Evolutionary conservation across 78 protist species (phyloP).

Genomic region (Dictyostelium citrinum): DNA sequence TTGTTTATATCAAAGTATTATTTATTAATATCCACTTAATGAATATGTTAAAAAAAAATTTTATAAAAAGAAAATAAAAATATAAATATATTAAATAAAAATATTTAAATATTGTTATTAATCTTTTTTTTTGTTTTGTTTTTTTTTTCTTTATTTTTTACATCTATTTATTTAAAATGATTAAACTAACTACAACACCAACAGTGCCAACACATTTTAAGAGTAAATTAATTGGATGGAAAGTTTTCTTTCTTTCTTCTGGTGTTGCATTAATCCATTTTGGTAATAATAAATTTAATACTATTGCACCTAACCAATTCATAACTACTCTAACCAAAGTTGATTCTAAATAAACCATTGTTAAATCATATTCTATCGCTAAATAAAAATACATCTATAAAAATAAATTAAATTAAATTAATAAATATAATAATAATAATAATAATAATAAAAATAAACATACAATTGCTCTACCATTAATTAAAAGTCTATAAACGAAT

Average conservation of each 20-base stretch:
- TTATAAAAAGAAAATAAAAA: too few relatives aligned
- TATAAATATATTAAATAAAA: too few relatives aligned
- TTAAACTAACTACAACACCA: conserved; percentile 37
- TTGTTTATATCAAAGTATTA: too few relatives aligned
- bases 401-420: not conserved
- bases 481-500: conserved; percentile 66
- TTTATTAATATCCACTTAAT: too few relatives aligned
- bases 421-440: too few relatives aligned
- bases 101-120: too few relatives aligned
- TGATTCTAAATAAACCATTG: conserved; percentile 72
- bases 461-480: conserved; percentile 81
- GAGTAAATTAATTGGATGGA: conserved; percentile 36
- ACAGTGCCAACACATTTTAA: conserved; percentile 17
- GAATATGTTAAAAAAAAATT: too few relatives aligned
- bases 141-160: not conserved
- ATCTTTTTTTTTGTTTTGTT: too few relatives aligned
- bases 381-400: conserved; percentile 68
- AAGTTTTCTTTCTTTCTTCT: conserved; percentile 51
- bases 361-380: conserved; percentile 77
- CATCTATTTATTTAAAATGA: conserved; percentile 40
- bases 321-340: conserved; percentile 70
- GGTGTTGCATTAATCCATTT: conserved; percentile 53
- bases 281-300: conserved; percentile 67
- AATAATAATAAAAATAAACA: not conserved
- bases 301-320: conserved; percentile 76